phyloP scores from a whole-genome alignment of 192 early-diverging fungal genomes.

The Nowakowskiella sp. region DNA sequence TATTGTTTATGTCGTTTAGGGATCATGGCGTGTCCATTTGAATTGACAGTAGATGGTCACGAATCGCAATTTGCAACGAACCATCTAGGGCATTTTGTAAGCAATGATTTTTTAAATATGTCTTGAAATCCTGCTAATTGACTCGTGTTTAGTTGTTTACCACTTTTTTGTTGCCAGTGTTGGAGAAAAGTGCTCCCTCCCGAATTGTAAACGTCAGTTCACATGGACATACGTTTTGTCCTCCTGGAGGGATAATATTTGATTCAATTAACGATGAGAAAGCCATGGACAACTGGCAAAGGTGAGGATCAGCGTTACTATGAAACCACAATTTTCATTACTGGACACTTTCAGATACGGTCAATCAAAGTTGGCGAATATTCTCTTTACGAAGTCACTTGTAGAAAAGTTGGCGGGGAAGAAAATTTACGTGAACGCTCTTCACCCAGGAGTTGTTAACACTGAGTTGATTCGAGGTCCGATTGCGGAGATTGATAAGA shows the following conservation, averaged over 20 bases:
- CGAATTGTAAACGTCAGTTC: constrained; percentile 23
- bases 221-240: background rate
- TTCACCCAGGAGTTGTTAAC: constrained; percentile 30
- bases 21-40: background rate
- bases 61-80: constrained; percentile 19
- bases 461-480: constrained; percentile 11
- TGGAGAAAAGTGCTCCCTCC: constrained; percentile 5
- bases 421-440: constrained; percentile 21
- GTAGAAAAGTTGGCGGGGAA: constrained; percentile 6
- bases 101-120: too few species aligned
- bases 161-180: constrained; percentile 10
- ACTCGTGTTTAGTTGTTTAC: too few species aligned
- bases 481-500: too few species aligned
- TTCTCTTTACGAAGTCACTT: constrained; percentile 32
- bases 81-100: constrained; percentile 26
- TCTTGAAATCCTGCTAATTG: too few species aligned
- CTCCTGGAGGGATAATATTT: too few species aligned
- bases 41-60: constrained; percentile 10
- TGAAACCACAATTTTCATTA: too few species aligned
- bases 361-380: constrained; percentile 42
- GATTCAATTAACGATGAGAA: too few species aligned
- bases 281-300: too few species aligned
- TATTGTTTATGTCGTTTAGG: too few species aligned
- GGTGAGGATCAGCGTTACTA: too few species aligned
- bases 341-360: constrained; percentile 15